These are phyloP conservation scores for Hygrophorus pudorinus DNA, from an alignment of 768 basidiomycete species.

Conservation along the genomic window DNA sequence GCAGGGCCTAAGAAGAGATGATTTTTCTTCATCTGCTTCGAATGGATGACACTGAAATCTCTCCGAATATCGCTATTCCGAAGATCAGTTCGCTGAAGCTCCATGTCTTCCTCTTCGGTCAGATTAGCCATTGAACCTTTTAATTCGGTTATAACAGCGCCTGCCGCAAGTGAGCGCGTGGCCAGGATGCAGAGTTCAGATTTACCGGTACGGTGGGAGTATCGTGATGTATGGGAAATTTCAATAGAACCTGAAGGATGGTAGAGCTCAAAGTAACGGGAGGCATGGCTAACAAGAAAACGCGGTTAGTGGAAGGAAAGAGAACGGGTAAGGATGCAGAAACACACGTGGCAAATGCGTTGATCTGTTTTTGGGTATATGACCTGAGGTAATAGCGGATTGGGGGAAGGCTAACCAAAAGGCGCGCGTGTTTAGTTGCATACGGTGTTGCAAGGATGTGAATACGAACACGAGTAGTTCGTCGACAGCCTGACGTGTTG, in stretches of 20 bases:
- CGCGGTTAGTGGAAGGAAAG: constrained; percentile 7
- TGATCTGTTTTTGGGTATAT: constrained; percentile 78
- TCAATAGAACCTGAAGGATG: constrained; percentile 76
- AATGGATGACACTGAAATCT: constrained; percentile 89
- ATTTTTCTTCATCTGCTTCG: constrained; percentile 86
- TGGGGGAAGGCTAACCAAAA: constrained; percentile 46
- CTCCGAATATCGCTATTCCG: constrained; percentile 65
- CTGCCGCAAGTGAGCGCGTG: constrained; percentile 57
- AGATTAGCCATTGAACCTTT: constrained; percentile 88
- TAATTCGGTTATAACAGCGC: constrained; percentile 72
- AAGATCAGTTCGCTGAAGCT: constrained; percentile 74
- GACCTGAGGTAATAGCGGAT: constrained; percentile 70
- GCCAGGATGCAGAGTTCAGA: constrained; percentile 84
- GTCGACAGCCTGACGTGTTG: constrained; percentile 66
- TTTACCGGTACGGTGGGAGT: constrained; percentile 81
- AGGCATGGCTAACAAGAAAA: constrained; percentile 57
- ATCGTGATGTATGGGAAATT: constrained; percentile 82
- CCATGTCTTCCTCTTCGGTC: constrained; percentile 77
- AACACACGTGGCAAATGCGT: constrained; percentile 87
- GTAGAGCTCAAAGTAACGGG: constrained; percentile 83
- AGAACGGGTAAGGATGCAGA: constrained; percentile 15
- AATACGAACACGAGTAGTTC: constrained; percentile 61
- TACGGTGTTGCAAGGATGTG: constrained; percentile 14
- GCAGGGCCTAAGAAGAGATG: constrained; percentile 87
- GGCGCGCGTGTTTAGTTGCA: constrained; percentile 14